Evolutionary conservation across 345 rosid species (phyloP).

Genomic region (Carallia brachiata): DNA sequence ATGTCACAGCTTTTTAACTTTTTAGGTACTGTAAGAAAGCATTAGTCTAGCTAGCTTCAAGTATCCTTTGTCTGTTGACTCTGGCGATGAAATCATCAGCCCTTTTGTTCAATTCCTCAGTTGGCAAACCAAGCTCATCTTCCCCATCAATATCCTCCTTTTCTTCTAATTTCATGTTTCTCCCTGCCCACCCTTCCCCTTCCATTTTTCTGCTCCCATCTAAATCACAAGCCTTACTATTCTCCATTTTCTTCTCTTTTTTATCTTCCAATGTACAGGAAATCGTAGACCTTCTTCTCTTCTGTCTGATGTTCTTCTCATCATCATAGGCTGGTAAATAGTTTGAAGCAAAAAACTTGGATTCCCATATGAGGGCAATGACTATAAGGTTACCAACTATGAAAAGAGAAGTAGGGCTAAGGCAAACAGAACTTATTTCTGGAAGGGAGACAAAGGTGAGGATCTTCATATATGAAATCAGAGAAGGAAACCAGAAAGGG

Average conservation of each 20-base stretch:
- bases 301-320: conserved; percentile 38
- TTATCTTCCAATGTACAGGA: conserved; percentile 10
- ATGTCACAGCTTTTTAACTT: not conserved
- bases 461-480: conserved; percentile 21
- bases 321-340: conserved; percentile 29
- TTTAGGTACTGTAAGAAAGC: conserved; percentile 2
- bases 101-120: conserved; percentile 56
- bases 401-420: conserved; percentile 45
- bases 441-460: conserved; percentile 32
- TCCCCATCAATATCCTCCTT: conserved; percentile 13
- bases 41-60: conserved; percentile 42
- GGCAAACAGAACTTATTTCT: conserved; percentile 20
- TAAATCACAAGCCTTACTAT: conserved; percentile 9
- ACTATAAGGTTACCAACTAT: conserved; percentile 55
- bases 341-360: conserved; percentile 43
- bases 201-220: conserved; percentile 4
- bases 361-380: conserved; percentile 43
- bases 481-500: conserved; percentile 39
- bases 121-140: conserved; percentile 25
- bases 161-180: conserved; percentile 6
- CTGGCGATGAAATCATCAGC: conserved; percentile 70
- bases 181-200: conserved; percentile 7
- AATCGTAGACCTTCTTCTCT: conserved; percentile 12
- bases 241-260: conserved; percentile 11
- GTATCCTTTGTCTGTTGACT: conserved; percentile 52